phyloP scores from a whole-genome alignment of 768 basidiomycete genomes.

The Rhodosporidiobolus odoratus region DNA sequence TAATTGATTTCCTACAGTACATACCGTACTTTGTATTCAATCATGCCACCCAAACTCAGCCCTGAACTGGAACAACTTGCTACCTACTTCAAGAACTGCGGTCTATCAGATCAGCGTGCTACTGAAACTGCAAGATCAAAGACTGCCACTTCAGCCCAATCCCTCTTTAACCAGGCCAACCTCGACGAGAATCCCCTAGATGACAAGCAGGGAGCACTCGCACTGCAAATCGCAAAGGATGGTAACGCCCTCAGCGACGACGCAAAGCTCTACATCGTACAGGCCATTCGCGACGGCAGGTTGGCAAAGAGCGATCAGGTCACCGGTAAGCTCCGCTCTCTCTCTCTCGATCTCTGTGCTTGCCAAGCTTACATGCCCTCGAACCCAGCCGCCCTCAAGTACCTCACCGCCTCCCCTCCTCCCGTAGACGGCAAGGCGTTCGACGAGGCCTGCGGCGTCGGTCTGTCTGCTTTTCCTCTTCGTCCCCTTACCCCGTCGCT shows the following conservation, averaged over 20 bases:
- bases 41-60: conserved; percentile 17
- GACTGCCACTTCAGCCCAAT: conserved; percentile 2
- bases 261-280: conserved; percentile 61
- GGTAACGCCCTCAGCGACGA: conserved; percentile 49
- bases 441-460: conserved; percentile 75
- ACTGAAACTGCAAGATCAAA: conserved; percentile 25
- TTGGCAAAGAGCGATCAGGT: conserved; percentile 82
- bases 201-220: conserved; percentile 29
- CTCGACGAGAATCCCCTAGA: conserved; percentile 5
- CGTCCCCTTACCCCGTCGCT: neutral
- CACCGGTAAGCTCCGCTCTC: conserved; percentile 53
- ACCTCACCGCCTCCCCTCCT: conserved; percentile 57
- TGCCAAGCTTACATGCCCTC: neutral
- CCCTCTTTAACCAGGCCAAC: conserved; percentile 8
- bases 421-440: conserved; percentile 69
- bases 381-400: conserved; percentile 66
- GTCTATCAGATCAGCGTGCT: conserved; percentile 18
- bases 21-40: neutral
- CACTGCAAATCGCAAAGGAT: conserved; percentile 51
- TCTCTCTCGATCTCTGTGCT: neutral
- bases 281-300: conserved; percentile 64
- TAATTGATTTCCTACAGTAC: neutral
- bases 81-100: conserved; percentile 23
- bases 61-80: conserved; percentile 22
- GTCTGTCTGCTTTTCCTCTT: conserved; percentile 52